Evolutionary conservation across 192 early-diverging fungal species (phyloP).

Genomic region (Podila horticola): DNA sequence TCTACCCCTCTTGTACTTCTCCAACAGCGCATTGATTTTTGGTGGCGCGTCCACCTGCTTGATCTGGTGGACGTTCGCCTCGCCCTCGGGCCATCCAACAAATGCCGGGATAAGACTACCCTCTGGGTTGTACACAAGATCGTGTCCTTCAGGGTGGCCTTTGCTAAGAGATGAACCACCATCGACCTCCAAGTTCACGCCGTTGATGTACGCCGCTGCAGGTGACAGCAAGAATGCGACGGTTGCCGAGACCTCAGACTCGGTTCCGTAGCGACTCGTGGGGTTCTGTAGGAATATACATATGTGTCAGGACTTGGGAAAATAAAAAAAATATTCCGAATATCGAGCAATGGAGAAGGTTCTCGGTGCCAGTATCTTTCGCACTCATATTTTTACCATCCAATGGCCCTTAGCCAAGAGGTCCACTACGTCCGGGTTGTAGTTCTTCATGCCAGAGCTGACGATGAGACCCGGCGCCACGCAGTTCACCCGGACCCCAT

Average conservation of each 20-base stretch:
- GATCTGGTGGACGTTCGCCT: conserved; percentile 9
- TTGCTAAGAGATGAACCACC: conserved; percentile 22
- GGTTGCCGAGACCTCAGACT: conserved; percentile 12
- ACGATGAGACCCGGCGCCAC: conserved; percentile 23
- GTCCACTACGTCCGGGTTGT: conserved; percentile 10
- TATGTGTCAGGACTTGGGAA: too few relatives aligned
- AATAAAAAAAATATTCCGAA: too few relatives aligned
- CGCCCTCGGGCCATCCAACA: conserved; percentile 24
- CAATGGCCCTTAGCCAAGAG: neutral
- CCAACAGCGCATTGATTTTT: conserved; percentile 3
- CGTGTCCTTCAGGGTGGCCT: conserved; percentile 2
- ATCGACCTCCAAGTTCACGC: conserved; percentile 23
- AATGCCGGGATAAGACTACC: conserved; percentile 5
- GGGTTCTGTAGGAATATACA: too few relatives aligned
- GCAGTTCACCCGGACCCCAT: conserved; percentile 29
- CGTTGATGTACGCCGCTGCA: conserved; percentile 22
- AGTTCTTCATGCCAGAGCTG: conserved; percentile 37
- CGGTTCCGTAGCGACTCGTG: conserved; percentile 16
- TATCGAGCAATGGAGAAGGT: too few relatives aligned
- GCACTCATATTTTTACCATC: conserved; percentile 33
- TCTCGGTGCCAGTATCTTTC: too few relatives aligned
- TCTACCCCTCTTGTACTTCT: neutral
- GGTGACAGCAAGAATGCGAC: conserved; percentile 21
- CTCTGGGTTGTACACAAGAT: conserved; percentile 12
- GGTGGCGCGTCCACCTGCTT: conserved; percentile 9